Evolutionary conservation across 1,284 basidiomycete genomes (phyloP), one percentile per base, ranked within the genome.

Genomic region (Dichomitus squalens): DNA sequence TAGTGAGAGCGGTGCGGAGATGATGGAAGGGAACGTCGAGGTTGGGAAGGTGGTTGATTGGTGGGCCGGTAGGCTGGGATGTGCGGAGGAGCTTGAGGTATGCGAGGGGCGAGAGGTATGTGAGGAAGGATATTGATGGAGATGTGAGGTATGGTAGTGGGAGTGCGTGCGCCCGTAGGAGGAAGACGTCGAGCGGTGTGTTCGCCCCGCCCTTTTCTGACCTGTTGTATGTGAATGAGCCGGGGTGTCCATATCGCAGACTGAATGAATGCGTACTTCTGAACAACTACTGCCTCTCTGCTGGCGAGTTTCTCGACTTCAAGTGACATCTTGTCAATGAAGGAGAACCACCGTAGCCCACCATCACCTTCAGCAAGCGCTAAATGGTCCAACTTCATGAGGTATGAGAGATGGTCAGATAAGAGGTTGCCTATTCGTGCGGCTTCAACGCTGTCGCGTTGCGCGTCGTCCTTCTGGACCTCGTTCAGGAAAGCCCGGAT

Each of bases 271-370:
- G 76, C 83, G 57, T 68, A 88, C 87, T 70, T 76, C 38, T 81
- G 78, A 16, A 88, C 71, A 0, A 70, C 74, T 35, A 76, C 70
- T 1, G 82, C 82, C 71, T 90, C 88, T 14, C 70, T 75, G 58
- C 73, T 76, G 1, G 85, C 79, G 53, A 88, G 74, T 7, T 68
- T 70, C 58, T 83, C 80, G 1, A 84, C 69, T 23, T 77, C 75
- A 14, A 77, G 72, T 49, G 78, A 80, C 23, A 88, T 72, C 29
- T 77, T 70, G 66, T 86, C 80, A 33, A 87, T 74, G 63, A 86
- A 85, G 47, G 77, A 83, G 67, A 92, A 91, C 90, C 90, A 92
- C 48, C 83, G 77, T 33, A 88, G 77, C 1, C 89, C 90, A 40
- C 78, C 79, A 49, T 85, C 83, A 3, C 83, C 81, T 70, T 85